Evolutionary conservation across 1,139 yeast species (phyloP).

Genomic region (Pichia cactophila): DNA sequence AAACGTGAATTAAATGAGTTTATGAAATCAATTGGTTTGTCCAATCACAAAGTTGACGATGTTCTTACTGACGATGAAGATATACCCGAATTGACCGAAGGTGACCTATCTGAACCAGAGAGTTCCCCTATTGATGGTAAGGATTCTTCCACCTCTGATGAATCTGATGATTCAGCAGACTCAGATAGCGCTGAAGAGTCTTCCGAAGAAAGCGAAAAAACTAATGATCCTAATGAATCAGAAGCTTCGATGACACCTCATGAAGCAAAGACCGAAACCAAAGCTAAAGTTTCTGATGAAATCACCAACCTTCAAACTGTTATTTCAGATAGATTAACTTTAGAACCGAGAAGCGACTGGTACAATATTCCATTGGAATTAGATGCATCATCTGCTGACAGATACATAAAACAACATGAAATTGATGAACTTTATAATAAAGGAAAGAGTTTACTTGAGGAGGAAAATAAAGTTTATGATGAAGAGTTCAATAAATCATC

Average conservation of each 20-base stretch:
- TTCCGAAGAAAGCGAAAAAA: background rate
- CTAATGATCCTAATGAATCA: conserved; percentile 19
- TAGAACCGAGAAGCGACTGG: conserved; percentile 74
- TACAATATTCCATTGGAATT: conserved; percentile 44
- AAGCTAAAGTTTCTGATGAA: conserved; percentile 31
- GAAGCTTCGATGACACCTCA: conserved; percentile 5
- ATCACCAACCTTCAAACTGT: conserved; percentile 49
- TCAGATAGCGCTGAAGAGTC: conserved; percentile 25
- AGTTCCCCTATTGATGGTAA: conserved; percentile 24
- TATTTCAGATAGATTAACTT: conserved; percentile 45
- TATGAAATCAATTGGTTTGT: conserved; percentile 64
- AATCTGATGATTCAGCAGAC: conserved; percentile 29
- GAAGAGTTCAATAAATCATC: conserved; percentile 75
- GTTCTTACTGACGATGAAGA: conserved; percentile 26
- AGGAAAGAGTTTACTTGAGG: conserved; percentile 59
- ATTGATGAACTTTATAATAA: conserved; percentile 53
- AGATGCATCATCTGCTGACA: conserved; percentile 26
- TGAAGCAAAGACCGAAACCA: conserved; percentile 18
- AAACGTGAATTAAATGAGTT: conserved; percentile 54
- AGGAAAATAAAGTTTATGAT: conserved; percentile 65
- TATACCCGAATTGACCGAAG: conserved; percentile 26
- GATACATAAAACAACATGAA: conserved; percentile 39
- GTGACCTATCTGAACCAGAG: conserved; percentile 26
- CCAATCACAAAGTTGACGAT: conserved; percentile 32
- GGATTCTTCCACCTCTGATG: conserved; percentile 21